A percentile compares a stretch with the other conserved stretches of the same genome.
Conservation (phyloP, 768 basidiomycete species). For the Lactarius psammicola region DNA sequence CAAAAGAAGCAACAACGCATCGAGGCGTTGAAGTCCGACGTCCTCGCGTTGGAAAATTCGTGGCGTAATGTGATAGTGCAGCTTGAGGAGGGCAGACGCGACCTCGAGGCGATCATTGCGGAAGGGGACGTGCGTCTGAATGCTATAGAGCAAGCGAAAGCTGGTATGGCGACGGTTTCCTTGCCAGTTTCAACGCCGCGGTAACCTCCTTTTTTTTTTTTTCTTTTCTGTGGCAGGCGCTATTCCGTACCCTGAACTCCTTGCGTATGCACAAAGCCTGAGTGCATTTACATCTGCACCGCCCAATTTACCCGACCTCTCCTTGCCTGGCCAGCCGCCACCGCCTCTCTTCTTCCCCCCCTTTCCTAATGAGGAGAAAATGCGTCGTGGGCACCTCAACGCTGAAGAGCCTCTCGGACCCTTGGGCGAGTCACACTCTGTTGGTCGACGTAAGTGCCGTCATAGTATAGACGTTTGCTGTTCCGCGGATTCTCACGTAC, state of each 20-base stretch:
- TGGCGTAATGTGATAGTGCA: constrained; percentile 69
- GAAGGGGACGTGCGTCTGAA: constrained; percentile 74
- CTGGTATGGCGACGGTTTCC: constrained; percentile 48
- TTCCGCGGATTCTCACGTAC: constrained; percentile 15
- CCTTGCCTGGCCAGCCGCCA: constrained; percentile 66
- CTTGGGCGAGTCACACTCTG: constrained; percentile 78
- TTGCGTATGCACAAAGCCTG: constrained; percentile 81
- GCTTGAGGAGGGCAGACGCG: constrained; percentile 63
- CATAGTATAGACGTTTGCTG: neutral
- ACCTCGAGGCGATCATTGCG: constrained; percentile 65
- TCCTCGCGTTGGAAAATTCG: constrained; percentile 60
- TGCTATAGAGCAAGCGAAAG: constrained; percentile 68
- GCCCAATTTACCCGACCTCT: constrained; percentile 79
- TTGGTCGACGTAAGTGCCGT: constrained; percentile 61
- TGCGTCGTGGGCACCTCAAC: constrained; percentile 79
- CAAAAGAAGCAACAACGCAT: constrained; percentile 75
- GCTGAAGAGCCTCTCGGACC: constrained; percentile 76
- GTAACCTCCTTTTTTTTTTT: neutral
- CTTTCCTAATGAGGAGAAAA: constrained; percentile 89
- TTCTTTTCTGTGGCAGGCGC: constrained; percentile 46
- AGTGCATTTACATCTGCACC: constrained; percentile 87
- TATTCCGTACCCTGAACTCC: constrained; percentile 77
- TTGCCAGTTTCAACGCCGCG: neutral
- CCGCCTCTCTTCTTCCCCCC: constrained; percentile 85
- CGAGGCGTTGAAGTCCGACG: constrained; percentile 67